These are phyloP conservation scores for Eremochloa ophiuroides DNA, from an alignment of 176 grass and related monocot species.

Conservation along the genomic window DNA sequence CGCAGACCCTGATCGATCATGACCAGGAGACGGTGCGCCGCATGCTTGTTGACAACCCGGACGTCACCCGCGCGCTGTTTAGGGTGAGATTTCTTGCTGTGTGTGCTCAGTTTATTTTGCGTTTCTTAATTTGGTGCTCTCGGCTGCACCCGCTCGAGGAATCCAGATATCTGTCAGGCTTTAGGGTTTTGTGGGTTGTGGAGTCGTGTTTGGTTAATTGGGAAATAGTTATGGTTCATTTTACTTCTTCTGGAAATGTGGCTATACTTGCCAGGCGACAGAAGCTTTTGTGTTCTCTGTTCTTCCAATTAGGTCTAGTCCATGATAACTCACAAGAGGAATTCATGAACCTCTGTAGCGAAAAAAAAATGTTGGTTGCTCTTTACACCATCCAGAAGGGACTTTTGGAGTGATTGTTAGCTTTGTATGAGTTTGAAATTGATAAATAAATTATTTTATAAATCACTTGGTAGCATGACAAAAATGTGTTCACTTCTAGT, in stretches of 20 bases:
- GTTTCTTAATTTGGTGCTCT: neutral
- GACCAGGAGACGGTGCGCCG: slow-evolving; percentile 81
- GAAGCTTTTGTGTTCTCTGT: neutral
- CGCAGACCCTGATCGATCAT: slow-evolving; percentile 68
- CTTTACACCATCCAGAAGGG: neutral
- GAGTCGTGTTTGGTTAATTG: neutral
- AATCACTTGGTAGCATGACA: neutral
- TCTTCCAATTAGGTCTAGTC: neutral
- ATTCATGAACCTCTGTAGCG: neutral
- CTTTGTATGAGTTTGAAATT: neutral
- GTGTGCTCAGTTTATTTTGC: neutral
- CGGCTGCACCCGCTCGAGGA: neutral
- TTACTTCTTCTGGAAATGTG: neutral
- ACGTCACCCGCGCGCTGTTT: slow-evolving; percentile 81
- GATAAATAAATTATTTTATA: neutral
- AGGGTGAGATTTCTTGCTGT: slow-evolving; percentile 43
- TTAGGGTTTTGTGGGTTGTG: slow-evolving; percentile 4
- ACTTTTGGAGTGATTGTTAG: neutral
- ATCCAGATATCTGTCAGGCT: neutral
- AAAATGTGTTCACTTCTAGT: neutral
- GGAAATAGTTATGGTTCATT: too few species aligned
- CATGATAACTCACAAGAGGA: neutral
- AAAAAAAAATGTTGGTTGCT: neutral
- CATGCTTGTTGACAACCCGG: slow-evolving; percentile 90
- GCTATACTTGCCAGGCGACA: neutral